Evolutionary conservation across 2,329 filamentous ascomycete species (phyloP).

Genomic region (Biscogniauxia sp.): DNA sequence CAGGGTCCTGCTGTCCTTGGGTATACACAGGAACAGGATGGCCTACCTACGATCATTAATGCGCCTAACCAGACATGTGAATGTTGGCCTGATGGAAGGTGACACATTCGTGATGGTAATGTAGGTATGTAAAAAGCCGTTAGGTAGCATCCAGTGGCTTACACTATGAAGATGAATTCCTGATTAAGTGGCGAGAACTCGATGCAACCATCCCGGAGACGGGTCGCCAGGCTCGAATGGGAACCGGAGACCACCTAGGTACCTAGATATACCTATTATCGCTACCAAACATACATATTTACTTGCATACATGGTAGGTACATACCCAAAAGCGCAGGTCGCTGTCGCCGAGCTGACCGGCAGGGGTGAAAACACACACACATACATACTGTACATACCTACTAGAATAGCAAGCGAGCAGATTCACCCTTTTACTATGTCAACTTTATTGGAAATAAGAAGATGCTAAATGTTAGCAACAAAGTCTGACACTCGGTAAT

Average conservation of each 20-base stretch:
- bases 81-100: background rate
- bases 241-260: background rate
- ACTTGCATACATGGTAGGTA: background rate
- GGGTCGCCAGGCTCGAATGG: background rate
- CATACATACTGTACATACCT: too few relatives aligned
- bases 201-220: background rate
- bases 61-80: background rate
- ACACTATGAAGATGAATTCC: background rate
- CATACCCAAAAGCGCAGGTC: background rate
- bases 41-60: background rate
- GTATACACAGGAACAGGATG: background rate
- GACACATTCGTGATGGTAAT: background rate
- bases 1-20: background rate
- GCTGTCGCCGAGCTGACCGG: background rate
- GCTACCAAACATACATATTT: background rate
- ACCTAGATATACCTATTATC: too few relatives aligned
- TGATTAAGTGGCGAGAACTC: background rate
- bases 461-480: too few relatives aligned
- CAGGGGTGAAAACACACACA: too few relatives aligned
- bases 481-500: too few relatives aligned
- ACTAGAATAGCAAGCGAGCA: too few relatives aligned
- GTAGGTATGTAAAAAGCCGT: background rate
- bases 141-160: background rate
- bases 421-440: too few relatives aligned
- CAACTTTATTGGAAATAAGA: too few relatives aligned